Percentiles rank a stretch among this genome's conserved stretches.
Evolutionary conservation across 352 stramenopile genomes (phyloP).

Genomic region (Pythium coloratum): DNA sequence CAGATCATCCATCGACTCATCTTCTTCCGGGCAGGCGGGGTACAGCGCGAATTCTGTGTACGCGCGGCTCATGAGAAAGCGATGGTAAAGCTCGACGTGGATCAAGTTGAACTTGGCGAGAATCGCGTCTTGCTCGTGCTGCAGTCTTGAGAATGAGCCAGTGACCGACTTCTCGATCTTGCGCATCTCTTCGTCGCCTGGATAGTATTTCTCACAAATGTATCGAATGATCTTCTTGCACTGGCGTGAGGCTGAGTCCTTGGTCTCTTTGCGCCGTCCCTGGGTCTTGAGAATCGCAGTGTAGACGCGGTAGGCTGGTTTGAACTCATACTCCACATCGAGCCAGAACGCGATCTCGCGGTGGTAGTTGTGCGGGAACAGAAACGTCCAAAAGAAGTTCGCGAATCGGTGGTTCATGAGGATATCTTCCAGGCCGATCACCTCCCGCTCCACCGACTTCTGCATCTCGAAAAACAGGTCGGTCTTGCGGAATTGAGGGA

Average conservation of each 20-base stretch:
- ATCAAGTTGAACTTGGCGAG: conserved; percentile 86
- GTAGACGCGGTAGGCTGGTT: conserved; percentile 76
- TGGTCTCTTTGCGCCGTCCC: conserved; percentile 45
- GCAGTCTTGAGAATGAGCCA: conserved; percentile 58
- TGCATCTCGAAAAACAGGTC: conserved; percentile 83
- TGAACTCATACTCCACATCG: conserved; percentile 88
- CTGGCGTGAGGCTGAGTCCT: conserved; percentile 59
- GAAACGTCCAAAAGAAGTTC: conserved; percentile 89
- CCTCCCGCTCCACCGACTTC: conserved; percentile 73
- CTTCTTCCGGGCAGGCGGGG: conserved; percentile 40
- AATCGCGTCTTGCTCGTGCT: conserved; percentile 82
- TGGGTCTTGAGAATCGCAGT: conserved; percentile 57
- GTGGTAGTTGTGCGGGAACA: conserved; percentile 88
- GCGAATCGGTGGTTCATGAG: conserved; percentile 87
- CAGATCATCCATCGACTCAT: conserved; percentile 75
- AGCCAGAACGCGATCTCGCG: conserved; percentile 84
- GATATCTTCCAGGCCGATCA: conserved; percentile 82
- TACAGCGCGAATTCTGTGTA: conserved; percentile 88
- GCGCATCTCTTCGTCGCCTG: conserved; percentile 71
- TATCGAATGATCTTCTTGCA: conserved; percentile 79
- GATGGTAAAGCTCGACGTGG: conserved; percentile 83
- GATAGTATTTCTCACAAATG: conserved; percentile 85
- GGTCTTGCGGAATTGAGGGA: conserved; percentile 77
- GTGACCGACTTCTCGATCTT: conserved; percentile 68
- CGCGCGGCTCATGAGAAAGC: conserved; percentile 79